These are phyloP conservation scores for Pulveroboletus sp. DNA, from an alignment of 768 basidiomycete species.

Conservation along the genomic window DNA sequence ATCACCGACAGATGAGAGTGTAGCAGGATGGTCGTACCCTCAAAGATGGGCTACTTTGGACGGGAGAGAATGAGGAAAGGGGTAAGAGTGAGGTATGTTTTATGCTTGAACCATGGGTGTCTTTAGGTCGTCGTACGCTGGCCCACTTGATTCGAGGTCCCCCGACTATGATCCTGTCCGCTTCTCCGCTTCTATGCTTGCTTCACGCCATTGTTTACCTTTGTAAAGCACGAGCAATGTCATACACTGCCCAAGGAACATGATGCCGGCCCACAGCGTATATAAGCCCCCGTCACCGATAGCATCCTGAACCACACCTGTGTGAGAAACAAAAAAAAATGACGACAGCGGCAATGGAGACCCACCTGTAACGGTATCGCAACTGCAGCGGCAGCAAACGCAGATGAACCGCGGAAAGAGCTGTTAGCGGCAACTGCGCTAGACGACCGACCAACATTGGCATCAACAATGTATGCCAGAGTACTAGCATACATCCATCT, in stretches of 20 bases:
- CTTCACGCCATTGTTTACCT: conserved; percentile 58
- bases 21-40: too few relatives aligned
- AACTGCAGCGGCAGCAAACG: conserved; percentile 67
- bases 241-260: conserved; percentile 49
- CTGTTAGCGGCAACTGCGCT: conserved; percentile 75
- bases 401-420: conserved; percentile 63
- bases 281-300: conserved; percentile 79
- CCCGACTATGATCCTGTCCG: conserved; percentile 1
- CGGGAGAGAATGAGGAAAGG: too few relatives aligned
- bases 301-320: conserved; percentile 40
- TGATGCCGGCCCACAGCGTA: conserved; percentile 57
- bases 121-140: too few relatives aligned
- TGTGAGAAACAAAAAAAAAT: not conserved
- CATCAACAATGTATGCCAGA: conserved; percentile 83
- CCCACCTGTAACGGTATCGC: conserved; percentile 64
- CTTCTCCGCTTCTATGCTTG: conserved; percentile 42
- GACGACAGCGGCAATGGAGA: not conserved
- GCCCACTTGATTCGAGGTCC: not conserved
- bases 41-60: too few relatives aligned
- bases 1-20: too few relatives aligned
- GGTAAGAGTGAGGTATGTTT: too few relatives aligned
- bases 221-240: conserved; percentile 58
- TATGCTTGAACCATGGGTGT: too few relatives aligned
- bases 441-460: conserved; percentile 77
- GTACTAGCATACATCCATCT: conserved; percentile 66